Base-by-base conservation (phyloP, 176 grass and related monocot genomes). In the Rhynchospora tenuis region DNA sequence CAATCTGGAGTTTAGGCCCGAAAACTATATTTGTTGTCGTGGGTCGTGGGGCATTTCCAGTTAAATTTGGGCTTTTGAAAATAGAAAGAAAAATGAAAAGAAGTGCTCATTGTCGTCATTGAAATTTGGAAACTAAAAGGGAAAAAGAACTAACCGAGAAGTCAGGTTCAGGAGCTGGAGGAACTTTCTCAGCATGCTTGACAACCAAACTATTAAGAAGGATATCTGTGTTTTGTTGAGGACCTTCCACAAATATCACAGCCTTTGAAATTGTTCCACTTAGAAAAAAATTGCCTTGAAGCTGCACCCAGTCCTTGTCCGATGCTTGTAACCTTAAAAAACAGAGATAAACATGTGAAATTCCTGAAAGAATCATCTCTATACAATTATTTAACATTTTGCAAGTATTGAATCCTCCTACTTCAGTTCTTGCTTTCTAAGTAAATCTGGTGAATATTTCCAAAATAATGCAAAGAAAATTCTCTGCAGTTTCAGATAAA, bases 231-330 rank as follows among this genome's bases (percentile, higher is more conserved):
- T 86, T 90, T 55, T 83, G 82, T 3, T 64, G 84, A 0, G 93
- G 96, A 0, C 95, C 95, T 80, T 98, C 96, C 23, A 95, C 58
- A 84, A 87, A 98, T 73, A 98, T 88, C 38, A 88, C 42, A 1
- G 88, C 93, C 80, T 91, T 98, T 73, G 93, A 87, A 59, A 85
- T 68, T 1, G 71, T 86, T 38, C 84, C 78, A 58, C 91, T 98
- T 14, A 98, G 59, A 31, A 98, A 78, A 83, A 98, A 93, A 78
- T 91, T 93, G 0, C 95, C 95, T 55, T 91, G 86, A 77, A 95
- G 38, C 76, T 93, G 96, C 70, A 87, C 84, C 96, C 93, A 99
- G 12, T 95, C 89, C 72, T 89, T 92, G 79, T 99, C 91, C 12
- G 93, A 86, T 44, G 78, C 89, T 84, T 89, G 86, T 70, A 59